These are phyloP conservation scores for Geosmithia morbida DNA, from an alignment of 2,329 filamentous ascomycete genomes.

Conservation along the genomic window DNA sequence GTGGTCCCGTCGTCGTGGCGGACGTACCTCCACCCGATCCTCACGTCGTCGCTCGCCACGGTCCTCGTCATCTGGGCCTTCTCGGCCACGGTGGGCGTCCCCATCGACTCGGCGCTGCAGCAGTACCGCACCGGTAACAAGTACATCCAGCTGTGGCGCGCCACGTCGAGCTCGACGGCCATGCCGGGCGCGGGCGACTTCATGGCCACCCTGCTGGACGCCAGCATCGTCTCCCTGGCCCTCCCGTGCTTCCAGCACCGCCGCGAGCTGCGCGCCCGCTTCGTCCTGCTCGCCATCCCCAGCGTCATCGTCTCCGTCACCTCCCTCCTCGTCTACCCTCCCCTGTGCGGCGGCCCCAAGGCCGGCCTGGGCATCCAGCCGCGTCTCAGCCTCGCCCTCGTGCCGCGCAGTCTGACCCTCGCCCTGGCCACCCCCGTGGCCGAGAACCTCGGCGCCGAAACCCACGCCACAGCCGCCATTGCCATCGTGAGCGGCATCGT, in stretches of 20 bases:
- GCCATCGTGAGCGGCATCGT: slow-evolving; percentile 45
- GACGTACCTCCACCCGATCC: slow-evolving; percentile 41
- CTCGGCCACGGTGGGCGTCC: slow-evolving; percentile 26
- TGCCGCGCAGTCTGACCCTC: slow-evolving; percentile 40
- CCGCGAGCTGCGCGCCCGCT: slow-evolving; percentile 36
- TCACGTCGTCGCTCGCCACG: slow-evolving; percentile 37
- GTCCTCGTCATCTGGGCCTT: slow-evolving; percentile 39
- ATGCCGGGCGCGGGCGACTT: slow-evolving; percentile 42
- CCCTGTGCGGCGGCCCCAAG: slow-evolving; percentile 23
- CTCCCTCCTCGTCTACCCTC: slow-evolving; percentile 43
- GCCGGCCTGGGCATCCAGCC: slow-evolving; percentile 36
- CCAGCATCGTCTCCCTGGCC: slow-evolving; percentile 42
- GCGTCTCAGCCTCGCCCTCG: slow-evolving; percentile 36
- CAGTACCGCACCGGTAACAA: slow-evolving; percentile 36
- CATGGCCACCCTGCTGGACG: slow-evolving; percentile 38
- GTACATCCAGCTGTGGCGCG: slow-evolving; percentile 36
- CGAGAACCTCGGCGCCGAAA: slow-evolving; percentile 39
- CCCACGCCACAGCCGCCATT: slow-evolving; percentile 38
- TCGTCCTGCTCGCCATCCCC: slow-evolving; percentile 37
- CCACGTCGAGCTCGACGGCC: slow-evolving; percentile 6
- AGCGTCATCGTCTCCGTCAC: slow-evolving; percentile 34
- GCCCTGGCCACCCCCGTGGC: slow-evolving; percentile 44
- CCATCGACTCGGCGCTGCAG: slow-evolving; percentile 23
- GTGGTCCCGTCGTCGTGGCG: slow-evolving; percentile 30
- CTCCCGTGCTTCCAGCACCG: slow-evolving; percentile 48